phyloP scores from a whole-genome alignment of 805 yeast genomes.

The Saturnispora gosingensis region DNA sequence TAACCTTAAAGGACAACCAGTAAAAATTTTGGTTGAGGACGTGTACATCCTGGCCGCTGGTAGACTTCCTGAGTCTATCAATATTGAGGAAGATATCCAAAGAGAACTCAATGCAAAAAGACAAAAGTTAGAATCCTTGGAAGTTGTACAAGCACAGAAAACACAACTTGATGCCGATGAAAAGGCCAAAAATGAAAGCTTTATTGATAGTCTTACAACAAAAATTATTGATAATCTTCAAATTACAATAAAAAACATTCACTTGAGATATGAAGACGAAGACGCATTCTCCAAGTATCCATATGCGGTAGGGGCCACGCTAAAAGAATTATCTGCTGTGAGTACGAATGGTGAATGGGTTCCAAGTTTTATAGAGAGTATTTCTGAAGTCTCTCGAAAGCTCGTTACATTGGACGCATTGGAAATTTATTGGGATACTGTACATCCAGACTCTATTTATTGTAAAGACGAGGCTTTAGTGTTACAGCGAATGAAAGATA shows the following conservation, averaged over 20 bases:
- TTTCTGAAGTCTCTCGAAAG: conserved; percentile 62
- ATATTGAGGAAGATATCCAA: conserved; percentile 48
- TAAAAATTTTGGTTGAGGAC: conserved; percentile 76
- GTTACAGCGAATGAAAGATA: conserved; percentile 37
- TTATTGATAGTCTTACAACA: conserved; percentile 77
- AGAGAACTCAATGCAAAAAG: conserved; percentile 54
- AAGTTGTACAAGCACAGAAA: conserved; percentile 45
- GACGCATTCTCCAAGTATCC: conserved; percentile 63
- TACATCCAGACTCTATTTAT: conserved; percentile 36
- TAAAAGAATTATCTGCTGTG: conserved; percentile 82
- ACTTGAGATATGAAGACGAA: conserved; percentile 82
- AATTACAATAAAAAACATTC: conserved; percentile 83
- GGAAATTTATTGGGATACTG: conserved; percentile 79
- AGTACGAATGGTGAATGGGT: conserved; percentile 82
- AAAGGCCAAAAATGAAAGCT: conserved; percentile 58
- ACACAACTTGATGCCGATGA: conserved; percentile 20
- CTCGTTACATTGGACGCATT: conserved; percentile 65
- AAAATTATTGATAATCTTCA: conserved; percentile 91
- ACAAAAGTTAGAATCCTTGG: conserved; percentile 58
- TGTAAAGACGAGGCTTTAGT: conserved; percentile 41
- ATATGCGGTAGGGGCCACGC: conserved; percentile 72
- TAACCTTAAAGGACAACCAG: conserved; percentile 85
- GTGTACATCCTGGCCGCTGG: conserved; percentile 80
- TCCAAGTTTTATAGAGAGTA: conserved; percentile 72
- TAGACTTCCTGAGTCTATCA: conserved; percentile 44